Evolutionary conservation across 179 eudicot species (phyloP), one percentile per base, ranked within the genome.

Genomic region (Silene coronaria): DNA sequence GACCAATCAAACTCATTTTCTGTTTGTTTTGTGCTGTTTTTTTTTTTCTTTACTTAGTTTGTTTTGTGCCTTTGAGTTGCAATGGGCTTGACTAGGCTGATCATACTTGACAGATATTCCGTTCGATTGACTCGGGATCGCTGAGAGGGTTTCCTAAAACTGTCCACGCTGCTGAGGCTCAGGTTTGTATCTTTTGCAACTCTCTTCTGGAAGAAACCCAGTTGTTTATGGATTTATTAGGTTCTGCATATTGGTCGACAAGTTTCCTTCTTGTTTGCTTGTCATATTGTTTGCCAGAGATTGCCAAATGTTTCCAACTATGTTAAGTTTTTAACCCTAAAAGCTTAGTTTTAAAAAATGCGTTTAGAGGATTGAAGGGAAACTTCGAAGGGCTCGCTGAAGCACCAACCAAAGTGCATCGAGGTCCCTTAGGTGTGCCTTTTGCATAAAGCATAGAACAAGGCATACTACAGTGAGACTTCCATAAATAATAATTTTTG

Each of bases 41-140:
- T 28, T 22, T 51, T 17, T 21, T 12, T 38, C n/a, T 38, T 0
- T 8, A 9, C 12, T 38, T 11, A 13, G 46, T 64, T 62, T 42
- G 9, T 61, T 42, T 3, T 30, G 22, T 21, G 21, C 38, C 48
- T 48, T 17, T 72, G 51, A 58, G 28, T 23, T 42, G 38, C 63
- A 63, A 64, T 22, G 42, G 8, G 24, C 24, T 80, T 74, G 57
- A n/a, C 75, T 74, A 19, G 28, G 51, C 60, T 11, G 78, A 34
- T 24, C 69, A 10, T 80, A 19, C 72, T 70, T 51, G 60, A 12
- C 86, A 93, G 98, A 81, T 94, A 32, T 91, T 94, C 75, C 88
- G 97, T 70, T 94, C 97, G 36, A 94, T 94, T 63, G 98, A 94
- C 86, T 94, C 98, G 2, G 98, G 96, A 75, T 94, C 98, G 42